Base-by-base conservation (phyloP, 306 rosid species). In the Herpetospermum pedunculosum region DNA sequence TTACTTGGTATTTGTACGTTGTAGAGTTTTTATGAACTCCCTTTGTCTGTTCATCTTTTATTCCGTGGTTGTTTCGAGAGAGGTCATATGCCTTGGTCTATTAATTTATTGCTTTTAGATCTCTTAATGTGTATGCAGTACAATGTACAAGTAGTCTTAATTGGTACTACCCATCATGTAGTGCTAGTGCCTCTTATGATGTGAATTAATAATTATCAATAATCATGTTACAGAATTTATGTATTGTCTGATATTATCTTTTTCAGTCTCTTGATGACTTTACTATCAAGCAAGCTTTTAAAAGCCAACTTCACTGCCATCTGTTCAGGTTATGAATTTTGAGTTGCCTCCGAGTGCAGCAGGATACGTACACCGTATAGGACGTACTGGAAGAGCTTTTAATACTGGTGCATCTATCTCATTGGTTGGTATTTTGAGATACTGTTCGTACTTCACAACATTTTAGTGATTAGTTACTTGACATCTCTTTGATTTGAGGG, bases 321-420 rank as follows among this genome's bases (percentile, higher is more conserved):
- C 48, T 76, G 49, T 78, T 59, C 90, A 93, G 98, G 98, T 94
- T 76, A 79, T 94, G 79, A 94, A 91, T 86, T 84, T 91, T 59
- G 97, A 94, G 76, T 88, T 94, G 97, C 96, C 99, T 58, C 82
- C 16, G 68, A 89, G 80, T 86, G 84, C 80, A 76, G 86, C 82
- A 29, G 97, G 97, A 69, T 94, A 94, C 73, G 84, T 94, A 16
- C 97, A 94, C 79, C 87, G 97, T 58, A 89, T 94, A 76, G 99
- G 99, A 57, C 97, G 99, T 70, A 94, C 99, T 28, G 99, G 99
- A 82, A 86, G 99, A 85, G 99, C 96, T 72, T 85, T 84, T 64
- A 94, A 70, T 78, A 86, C 92, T 59, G 99, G 99, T 80, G 52
- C 90, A 81, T 91, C 99, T 81, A 50, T 94, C 29, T 91, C 99